A percentile compares a stretch with the other conserved stretches of the same genome.
Evolutionary conservation across 1,284 basidiomycete genomes (phyloP).

Genomic region (Sporisorium iseilematis-ciliati): DNA sequence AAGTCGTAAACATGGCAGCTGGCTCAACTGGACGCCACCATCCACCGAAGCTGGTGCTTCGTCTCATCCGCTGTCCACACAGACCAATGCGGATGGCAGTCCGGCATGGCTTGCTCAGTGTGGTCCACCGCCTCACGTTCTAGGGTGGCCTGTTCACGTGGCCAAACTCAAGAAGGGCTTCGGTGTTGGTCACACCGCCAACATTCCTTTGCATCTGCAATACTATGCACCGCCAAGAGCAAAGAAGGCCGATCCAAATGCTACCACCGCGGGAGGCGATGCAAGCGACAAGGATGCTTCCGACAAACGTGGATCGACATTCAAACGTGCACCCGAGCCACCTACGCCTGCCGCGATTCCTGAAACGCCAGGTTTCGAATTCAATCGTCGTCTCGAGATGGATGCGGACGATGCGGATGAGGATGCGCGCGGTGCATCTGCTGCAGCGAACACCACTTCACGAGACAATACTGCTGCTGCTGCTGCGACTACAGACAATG

Average conservation of each 20-base stretch:
- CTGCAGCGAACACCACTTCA: not conserved
- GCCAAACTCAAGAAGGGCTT: conserved; percentile 55
- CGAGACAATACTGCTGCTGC: not conserved
- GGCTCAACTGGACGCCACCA: conserved; percentile 43
- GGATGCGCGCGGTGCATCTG: conserved; percentile 11
- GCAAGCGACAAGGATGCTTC: conserved; percentile 16
- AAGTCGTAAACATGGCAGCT: conserved; percentile 63
- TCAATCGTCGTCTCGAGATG: conserved; percentile 34
- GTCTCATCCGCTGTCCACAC: conserved; percentile 17
- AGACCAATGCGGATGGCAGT: conserved; percentile 13
- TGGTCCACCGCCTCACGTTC: conserved; percentile 60
- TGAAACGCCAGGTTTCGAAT: conserved; percentile 47
- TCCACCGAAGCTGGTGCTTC: not conserved
- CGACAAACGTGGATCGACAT: conserved; percentile 8
- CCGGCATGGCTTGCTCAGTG: conserved; percentile 32
- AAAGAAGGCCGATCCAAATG: conserved; percentile 10
- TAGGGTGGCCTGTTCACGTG: conserved; percentile 62
- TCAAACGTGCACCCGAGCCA: conserved; percentile 17
- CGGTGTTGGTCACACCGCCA: conserved; percentile 39
- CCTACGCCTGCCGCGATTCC: conserved; percentile 40
- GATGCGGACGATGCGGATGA: conserved; percentile 40
- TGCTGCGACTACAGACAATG: not conserved
- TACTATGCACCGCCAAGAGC: conserved; percentile 58
- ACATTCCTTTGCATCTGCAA: conserved; percentile 44
- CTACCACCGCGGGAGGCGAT: conserved; percentile 4